Evolutionary conservation across 73 alveolate genomes (phyloP), one percentile per base, ranked within the genome.

Genomic region (Paramecium caudatum): DNA sequence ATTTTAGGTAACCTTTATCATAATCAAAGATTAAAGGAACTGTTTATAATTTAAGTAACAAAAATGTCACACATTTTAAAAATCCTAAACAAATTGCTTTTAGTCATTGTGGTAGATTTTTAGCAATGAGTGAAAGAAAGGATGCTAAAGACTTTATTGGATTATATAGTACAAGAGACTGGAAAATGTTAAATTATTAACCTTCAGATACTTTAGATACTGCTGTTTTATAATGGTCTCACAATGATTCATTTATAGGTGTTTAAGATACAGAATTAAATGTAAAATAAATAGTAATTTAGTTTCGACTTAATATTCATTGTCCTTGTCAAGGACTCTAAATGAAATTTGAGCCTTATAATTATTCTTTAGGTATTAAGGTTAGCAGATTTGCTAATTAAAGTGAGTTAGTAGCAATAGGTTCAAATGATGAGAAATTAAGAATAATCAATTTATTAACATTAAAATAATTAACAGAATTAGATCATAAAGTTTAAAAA

Each of bases 81-180:
- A 74, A 74, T n/a, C 88, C 88, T 41, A 74, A 74, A 74, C 19
- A 74, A 74, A 37, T 74, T 6, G 49, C 69, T 1, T 74, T 74
- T 45, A 74, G 88, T 74, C 43, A 74, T 27, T 34, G 55, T 74
- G 88, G 88, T 12, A 94, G 94, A 91, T 97, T 97, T 82, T 94
- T 95, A 98, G 99, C 98, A 19, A 81, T 97, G 47, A 97, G 95
- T 1, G 99, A 97, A 90, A 93, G 98, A 78, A 92, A 93, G 30
- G 95, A 96, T 68, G 91, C 96, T 17, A 97, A 96, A 85, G 99
- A 97, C 84, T 94, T 82, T 92, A 82, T 97, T 27, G 98, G 98
- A 2, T 94, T 97, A 46, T 97, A 96, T 84, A 94, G 94, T 91
- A 90, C 96, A 19, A 97, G 97, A 23, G 97, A 93, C 90, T 97